phyloP scores from a whole-genome alignment of 345 rosid genomes.

The Abelmoschus esculentus region DNA sequence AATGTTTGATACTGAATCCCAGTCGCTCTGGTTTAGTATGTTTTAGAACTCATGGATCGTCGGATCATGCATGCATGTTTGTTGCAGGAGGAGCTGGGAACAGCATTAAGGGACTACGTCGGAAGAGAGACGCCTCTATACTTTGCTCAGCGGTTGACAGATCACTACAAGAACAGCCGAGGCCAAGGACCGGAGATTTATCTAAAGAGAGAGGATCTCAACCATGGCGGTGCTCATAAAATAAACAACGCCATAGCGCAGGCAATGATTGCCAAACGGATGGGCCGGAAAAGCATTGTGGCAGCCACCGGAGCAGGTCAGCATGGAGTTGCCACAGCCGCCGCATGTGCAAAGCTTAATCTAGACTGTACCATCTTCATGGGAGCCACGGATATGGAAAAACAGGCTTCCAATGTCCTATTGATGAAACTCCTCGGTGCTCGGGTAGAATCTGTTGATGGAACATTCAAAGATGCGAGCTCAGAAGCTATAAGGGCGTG shows the following conservation, averaged over 20 bases:
- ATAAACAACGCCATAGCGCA: slow-evolving; percentile 84
- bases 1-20: background rate
- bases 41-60: background rate
- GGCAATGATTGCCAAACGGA: slow-evolving; percentile 71
- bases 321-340: slow-evolving; percentile 86
- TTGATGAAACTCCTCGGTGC: slow-evolving; percentile 63
- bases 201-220: slow-evolving; percentile 80
- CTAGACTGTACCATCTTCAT: slow-evolving; percentile 62
- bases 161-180: slow-evolving; percentile 42
- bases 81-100: slow-evolving; percentile 45
- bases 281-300: slow-evolving; percentile 49
- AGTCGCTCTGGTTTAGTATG: too few relatives aligned
- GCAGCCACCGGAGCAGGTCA: slow-evolving; percentile 87
- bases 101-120: slow-evolving; percentile 59
- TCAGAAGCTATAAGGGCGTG: slow-evolving; percentile 71
- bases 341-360: slow-evolving; percentile 67
- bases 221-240: slow-evolving; percentile 73
- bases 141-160: slow-evolving; percentile 54
- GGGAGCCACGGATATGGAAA: slow-evolving; percentile 60
- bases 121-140: slow-evolving; percentile 84
- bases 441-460: slow-evolving; percentile 50
- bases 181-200: slow-evolving; percentile 69
- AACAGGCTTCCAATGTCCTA: slow-evolving; percentile 51
- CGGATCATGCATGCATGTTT: background rate
- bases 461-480: slow-evolving; percentile 61